Base-by-base conservation (phyloP, 768 basidiomycete species). In the Boletus rubroflammeus region DNA sequence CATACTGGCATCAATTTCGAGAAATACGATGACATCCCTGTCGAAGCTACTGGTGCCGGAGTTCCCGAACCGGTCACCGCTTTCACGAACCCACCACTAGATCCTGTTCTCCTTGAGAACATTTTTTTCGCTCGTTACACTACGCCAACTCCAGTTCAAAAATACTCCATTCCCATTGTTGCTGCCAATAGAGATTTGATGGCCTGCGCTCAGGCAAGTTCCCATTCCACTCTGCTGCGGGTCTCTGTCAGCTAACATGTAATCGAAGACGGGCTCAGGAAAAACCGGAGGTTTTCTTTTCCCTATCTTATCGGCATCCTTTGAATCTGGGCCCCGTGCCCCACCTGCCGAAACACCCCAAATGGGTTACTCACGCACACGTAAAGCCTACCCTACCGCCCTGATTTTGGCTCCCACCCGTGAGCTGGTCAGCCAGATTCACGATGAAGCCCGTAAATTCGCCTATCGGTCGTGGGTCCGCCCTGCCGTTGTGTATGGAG, bases 1-100 rank as follows among this genome's bases (percentile, higher is more conserved):
- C 86, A 93, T 69, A 96, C 95, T 41, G 97, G 97, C 59, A 98
- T 99, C 77, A 99, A 99, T 77, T 99, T 99, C 68, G 97, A 99
- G 77, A 97, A 97, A 75, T 99, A 98, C 66, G 97, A 97, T 73
- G 96, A 98, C 71, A 99, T 99, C 68, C 97, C 97, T 59, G 95
- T 99, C 62, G 97, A 98, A 75, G 96, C 95, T 34, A 98, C 96
- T 46, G 97, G 97, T 62, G 85, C 86, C 56, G 90, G 88, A 63
- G 96, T 98, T n/a, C 97, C 97, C 57, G 96, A 98, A 39, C 94
- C 97, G 42, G 83, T 98, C 65, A 81, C 72, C 59, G 81, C 84
- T 38, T 99, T 99, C 76, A 88, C 88, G 55, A 83, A 78, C 65
- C 88, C 94, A 43, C 95, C 93, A 57, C 77, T 99, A 65, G 94